A percentile compares a stretch with the other conserved stretches of the same genome.
Conservation (phyloP, 2,329 filamentous ascomycete species). For the Nannizziopsis arthrosporioides region DNA sequence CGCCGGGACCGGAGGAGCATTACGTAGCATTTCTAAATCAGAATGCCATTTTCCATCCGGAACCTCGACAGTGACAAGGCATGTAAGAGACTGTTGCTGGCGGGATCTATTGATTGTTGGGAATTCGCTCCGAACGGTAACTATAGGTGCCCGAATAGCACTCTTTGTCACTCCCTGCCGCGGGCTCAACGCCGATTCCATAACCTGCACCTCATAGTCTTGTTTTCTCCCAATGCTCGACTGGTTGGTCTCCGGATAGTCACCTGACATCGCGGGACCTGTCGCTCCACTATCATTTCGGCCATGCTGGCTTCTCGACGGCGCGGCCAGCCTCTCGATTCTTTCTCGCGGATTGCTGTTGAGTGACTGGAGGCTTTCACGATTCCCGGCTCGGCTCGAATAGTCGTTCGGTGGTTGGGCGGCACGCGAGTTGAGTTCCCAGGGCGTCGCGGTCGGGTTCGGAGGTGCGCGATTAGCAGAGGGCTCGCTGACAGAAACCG, state of each 20-base stretch:
- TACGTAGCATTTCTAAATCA: conserved; percentile 63
- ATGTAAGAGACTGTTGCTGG: conserved; percentile 90
- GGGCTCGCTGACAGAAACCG: conserved; percentile 57
- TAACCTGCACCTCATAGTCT: conserved; percentile 91
- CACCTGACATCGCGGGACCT: conserved; percentile 59
- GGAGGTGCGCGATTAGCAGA: conserved; percentile 39
- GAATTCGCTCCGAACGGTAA: conserved; percentile 95
- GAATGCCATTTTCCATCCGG: conserved; percentile 84
- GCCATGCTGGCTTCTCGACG: conserved; percentile 43
- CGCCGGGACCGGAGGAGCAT: conserved; percentile 40
- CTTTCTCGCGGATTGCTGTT: conserved; percentile 33
- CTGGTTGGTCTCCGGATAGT: conserved; percentile 66
- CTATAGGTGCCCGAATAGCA: conserved; percentile 76
- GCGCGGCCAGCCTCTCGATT: conserved; percentile 35
- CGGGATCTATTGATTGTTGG: conserved; percentile 84
- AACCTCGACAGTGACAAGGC: conserved; percentile 85
- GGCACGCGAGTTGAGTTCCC: conserved; percentile 35
- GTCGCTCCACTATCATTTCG: conserved; percentile 71
- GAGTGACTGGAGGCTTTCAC: conserved; percentile 20
- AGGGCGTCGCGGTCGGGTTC: conserved; percentile 53
- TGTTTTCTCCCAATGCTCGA: conserved; percentile 59
- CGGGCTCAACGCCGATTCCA: conserved; percentile 74
- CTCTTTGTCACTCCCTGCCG: conserved; percentile 59
- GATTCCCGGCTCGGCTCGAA: conserved; percentile 15
- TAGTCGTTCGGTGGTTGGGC: conserved; percentile 27